Percentiles rank a stretch among this genome's conserved stretches.
These are phyloP conservation scores for Senna siamea DNA, from an alignment of 306 rosid genomes.

Conservation along the genomic window DNA sequence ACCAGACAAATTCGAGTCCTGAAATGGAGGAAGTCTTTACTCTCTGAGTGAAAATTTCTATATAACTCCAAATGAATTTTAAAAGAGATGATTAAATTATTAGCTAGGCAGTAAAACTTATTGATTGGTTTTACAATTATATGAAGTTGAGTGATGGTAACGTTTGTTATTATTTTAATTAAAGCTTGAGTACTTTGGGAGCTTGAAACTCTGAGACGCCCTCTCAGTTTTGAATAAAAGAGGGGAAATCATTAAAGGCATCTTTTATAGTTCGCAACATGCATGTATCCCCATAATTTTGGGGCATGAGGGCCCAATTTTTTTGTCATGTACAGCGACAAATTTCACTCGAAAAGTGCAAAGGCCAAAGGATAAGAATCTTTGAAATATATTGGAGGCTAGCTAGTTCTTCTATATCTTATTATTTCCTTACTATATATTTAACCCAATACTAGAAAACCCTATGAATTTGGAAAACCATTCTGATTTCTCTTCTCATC, in stretches of 20 bases:
- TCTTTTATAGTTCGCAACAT: neutral
- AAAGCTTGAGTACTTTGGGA: neutral
- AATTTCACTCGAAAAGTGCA: neutral
- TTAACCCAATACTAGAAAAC: too few species aligned
- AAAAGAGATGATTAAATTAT: neutral
- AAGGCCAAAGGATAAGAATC: slow-evolving; percentile 1
- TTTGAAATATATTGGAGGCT: neutral
- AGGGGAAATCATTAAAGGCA: neutral
- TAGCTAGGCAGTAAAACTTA: too few species aligned
- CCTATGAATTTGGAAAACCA: too few species aligned
- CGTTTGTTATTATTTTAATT: neutral
- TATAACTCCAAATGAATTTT: neutral
- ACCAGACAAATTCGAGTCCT: slow-evolving; percentile 9
- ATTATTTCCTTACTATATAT: too few species aligned
- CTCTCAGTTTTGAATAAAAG: neutral
- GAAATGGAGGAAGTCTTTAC: neutral
- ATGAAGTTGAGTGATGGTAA: neutral
- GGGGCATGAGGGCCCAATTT: slow-evolving; percentile 24
- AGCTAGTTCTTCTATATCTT: too few species aligned
- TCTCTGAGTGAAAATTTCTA: neutral
- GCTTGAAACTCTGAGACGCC: neutral
- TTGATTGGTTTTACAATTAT: neutral
- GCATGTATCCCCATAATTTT: slow-evolving; percentile 10
- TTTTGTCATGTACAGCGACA: slow-evolving; percentile 27
- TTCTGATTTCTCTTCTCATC: too few species aligned